Evolutionary conservation across 768 basidiomycete species (phyloP).

Genomic region (Trametes coccinea): DNA sequence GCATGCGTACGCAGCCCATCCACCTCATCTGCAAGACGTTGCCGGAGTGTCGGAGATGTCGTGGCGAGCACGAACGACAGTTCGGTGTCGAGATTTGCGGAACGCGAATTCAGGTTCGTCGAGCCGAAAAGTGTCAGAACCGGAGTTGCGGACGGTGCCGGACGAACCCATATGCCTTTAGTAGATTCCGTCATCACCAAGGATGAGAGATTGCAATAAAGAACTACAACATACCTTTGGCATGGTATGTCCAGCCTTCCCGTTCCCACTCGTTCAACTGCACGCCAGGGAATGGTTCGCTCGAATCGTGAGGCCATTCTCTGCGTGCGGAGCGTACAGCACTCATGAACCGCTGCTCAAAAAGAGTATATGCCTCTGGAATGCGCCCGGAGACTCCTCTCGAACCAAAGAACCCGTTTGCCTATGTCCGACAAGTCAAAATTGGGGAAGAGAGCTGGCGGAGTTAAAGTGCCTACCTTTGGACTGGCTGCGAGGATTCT

Average conservation of each 20-base stretch:
- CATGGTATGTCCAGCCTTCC: slow-evolving; percentile 95
- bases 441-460: not conserved
- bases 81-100: slow-evolving; percentile 88
- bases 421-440: slow-evolving; percentile 45
- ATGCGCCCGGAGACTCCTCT: slow-evolving; percentile 88
- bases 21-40: slow-evolving; percentile 55
- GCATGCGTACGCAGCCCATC: slow-evolving; percentile 50
- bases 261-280: slow-evolving; percentile 85
- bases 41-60: slow-evolving; percentile 51
- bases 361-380: slow-evolving; percentile 90
- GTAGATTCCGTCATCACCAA: not conserved
- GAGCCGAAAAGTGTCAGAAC: slow-evolving; percentile 87
- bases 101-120: slow-evolving; percentile 92
- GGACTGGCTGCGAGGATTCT: slow-evolving; percentile 86
- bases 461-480: slow-evolving; percentile 52
- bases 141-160: slow-evolving; percentile 50
- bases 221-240: slow-evolving; percentile 71
- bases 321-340: slow-evolving; percentile 54
- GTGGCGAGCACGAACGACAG: slow-evolving; percentile 84
- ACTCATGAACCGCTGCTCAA: slow-evolving; percentile 82
- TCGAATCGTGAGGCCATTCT: slow-evolving; percentile 24
- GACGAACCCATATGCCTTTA: slow-evolving; percentile 84
- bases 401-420: slow-evolving; percentile 94
- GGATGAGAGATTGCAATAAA: no score
- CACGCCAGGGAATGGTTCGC: slow-evolving; percentile 46